Evolutionary conservation across 179 eudicot genomes (phyloP), one percentile per base, ranked within the genome.

Genomic region (Drosera spatulata): DNA sequence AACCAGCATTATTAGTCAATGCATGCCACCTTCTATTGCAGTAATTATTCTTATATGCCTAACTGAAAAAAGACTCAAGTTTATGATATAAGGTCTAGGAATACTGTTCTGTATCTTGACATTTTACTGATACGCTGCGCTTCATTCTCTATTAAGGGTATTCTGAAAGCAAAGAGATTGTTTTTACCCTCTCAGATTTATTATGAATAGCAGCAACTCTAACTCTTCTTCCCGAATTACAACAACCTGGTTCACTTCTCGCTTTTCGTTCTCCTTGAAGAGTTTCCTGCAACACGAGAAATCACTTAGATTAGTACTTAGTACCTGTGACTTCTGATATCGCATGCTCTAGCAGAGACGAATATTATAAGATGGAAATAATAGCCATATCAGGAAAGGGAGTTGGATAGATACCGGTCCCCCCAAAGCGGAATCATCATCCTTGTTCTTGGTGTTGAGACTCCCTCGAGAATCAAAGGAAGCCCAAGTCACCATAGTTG

Each of bases 201-300:
- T 90, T 90, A 78, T 90, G 97, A 56, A 81, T 67, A 41, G 77
- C 85, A 58, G 97, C 87, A 64, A 83, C 93, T 40, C 89, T 71
- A 53, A 81, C 80, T 63, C 79, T 78, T 71, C 90, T 73, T 47
- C 77, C 74, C 46, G 91, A 69, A 70, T 75, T 61, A 53, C 85
- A 82, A 33, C 85, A 77, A 5, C 69, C 72, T 8, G 82, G 73
- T 71, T 82, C 96, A 51, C 71, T 75, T 68, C 77, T 79, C 14
- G 69, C 69, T 41, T 67, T 76, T 49, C 66, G 71, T 52, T 78
- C 89, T 66, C 78, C 81, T 52, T 80, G 85, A 55, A 55, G 76
- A 44, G 70, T 86, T 42, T 86, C 91, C 88, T 86, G 68, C 41
- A 60, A 52, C 39, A 55, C 7, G 1, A 22, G 33, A 22, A 1